These are phyloP conservation scores for Cladochytrium replicatum DNA, from an alignment of 192 early-diverging fungal species.

Conservation along the genomic window DNA sequence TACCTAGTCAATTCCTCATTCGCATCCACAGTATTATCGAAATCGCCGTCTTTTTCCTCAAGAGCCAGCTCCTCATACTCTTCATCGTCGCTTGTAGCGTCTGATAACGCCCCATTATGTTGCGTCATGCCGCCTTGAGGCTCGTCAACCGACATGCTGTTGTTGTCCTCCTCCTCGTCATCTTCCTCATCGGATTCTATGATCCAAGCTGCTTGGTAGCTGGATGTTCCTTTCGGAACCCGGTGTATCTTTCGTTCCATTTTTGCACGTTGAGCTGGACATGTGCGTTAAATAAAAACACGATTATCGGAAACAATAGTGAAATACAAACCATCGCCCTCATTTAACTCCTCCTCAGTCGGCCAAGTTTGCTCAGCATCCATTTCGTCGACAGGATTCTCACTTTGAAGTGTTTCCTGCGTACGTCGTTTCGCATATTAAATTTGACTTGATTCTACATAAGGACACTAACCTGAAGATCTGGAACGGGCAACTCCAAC, in stretches of 20 bases:
- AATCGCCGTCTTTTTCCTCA: conserved; percentile 23
- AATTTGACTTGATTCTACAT: neutral
- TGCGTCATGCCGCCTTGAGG: neutral
- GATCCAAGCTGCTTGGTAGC: conserved; percentile 98
- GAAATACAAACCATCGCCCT: conserved; percentile 49
- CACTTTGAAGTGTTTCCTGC: conserved; percentile 73
- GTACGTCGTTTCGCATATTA: too few species aligned
- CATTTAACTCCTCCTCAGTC: conserved; percentile 85
- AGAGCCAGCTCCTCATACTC: conserved; percentile 42
- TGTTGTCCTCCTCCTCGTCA: too few species aligned
- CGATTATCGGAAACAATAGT: neutral
- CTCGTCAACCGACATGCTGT: conserved; percentile 38
- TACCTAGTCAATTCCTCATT: conserved; percentile 24
- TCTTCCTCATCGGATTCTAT: conserved; percentile 68
- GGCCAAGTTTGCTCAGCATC: conserved; percentile 98
- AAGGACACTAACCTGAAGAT: conserved; percentile 16
- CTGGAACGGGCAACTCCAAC: conserved; percentile 60
- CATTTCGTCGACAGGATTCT: conserved; percentile 82
- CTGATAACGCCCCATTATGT: conserved; percentile 35
- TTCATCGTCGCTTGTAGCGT: conserved; percentile 28
- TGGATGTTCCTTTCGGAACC: conserved; percentile 91
- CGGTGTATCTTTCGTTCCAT: conserved; percentile 55
- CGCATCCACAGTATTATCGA: conserved; percentile 26
- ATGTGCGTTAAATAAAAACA: conserved; percentile 2
- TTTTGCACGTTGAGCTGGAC: too few species aligned